Evolutionary conservation across 495 filamentous ascomycete genomes (phyloP).

Genomic region (Tuber magnatum): DNA sequence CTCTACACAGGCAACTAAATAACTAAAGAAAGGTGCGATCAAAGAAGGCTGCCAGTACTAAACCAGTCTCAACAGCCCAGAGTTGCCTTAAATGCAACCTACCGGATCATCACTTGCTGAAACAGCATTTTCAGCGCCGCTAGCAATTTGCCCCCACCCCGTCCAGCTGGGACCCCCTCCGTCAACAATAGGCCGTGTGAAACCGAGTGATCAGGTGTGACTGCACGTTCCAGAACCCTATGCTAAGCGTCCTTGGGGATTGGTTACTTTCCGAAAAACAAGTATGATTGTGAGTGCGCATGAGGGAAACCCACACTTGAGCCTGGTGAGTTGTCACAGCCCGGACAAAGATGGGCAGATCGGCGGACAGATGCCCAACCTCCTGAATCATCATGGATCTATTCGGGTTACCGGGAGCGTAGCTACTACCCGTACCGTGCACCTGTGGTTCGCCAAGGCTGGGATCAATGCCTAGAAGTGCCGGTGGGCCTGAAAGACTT

Average conservation of each 20-base stretch:
- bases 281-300: background rate
- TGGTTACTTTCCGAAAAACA: background rate
- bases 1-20: background rate
- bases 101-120: background rate
- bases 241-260: background rate
- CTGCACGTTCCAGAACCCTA: background rate
- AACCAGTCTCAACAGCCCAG: background rate
- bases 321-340: background rate
- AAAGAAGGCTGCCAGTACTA: background rate
- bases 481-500: background rate
- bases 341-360: background rate
- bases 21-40: background rate
- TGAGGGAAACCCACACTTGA: background rate
- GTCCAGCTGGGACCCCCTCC: background rate
- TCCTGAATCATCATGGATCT: background rate
- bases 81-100: background rate
- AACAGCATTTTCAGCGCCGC: background rate
- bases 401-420: background rate
- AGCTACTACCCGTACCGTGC: no score
- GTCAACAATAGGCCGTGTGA: background rate
- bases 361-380: background rate
- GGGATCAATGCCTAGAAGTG: background rate
- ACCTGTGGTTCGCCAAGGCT: background rate
- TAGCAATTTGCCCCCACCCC: background rate
- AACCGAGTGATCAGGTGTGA: background rate